A percentile compares a stretch with the other conserved stretches of the same genome.
Evolutionary conservation across 192 early-diverging fungal genomes (phyloP).

Genomic region (Jimgerdemannia flammicorona): DNA sequence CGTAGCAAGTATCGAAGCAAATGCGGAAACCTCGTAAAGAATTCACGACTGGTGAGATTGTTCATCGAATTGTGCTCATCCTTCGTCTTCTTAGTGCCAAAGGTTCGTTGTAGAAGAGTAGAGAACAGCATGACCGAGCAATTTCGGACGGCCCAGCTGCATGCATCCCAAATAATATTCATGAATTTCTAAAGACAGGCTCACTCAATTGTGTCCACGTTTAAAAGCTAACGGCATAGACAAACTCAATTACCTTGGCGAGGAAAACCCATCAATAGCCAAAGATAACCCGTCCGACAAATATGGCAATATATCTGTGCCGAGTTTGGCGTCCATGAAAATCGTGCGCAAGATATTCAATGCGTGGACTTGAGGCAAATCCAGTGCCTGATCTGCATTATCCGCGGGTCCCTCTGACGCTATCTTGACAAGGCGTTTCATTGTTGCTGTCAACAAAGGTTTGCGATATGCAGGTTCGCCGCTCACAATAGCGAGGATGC

Average conservation of each 20-base stretch:
- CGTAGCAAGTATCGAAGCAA: conserved; percentile 74
- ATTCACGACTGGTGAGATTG: conserved; percentile 81
- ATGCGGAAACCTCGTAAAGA: conserved; percentile 84
- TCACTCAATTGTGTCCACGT: neutral
- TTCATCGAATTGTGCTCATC: conserved; percentile 71
- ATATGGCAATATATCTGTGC: conserved; percentile 68
- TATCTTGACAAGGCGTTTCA: conserved; percentile 67
- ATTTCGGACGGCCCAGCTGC: conserved; percentile 89
- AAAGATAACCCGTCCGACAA: conserved; percentile 73
- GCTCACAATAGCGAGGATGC: conserved; percentile 78
- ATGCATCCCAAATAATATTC: neutral
- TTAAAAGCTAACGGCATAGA: neutral
- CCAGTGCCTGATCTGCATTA: conserved; percentile 61
- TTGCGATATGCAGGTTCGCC: conserved; percentile 58
- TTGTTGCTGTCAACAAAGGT: conserved; percentile 57
- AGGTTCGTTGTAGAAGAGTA: conserved; percentile 73
- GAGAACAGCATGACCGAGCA: conserved; percentile 92
- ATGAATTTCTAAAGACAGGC: neutral
- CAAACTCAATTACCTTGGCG: conserved; percentile 31
- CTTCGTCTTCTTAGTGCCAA: conserved; percentile 79
- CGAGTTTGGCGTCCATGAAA: conserved; percentile 79
- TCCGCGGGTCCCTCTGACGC: conserved; percentile 33
- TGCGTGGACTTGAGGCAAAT: conserved; percentile 91
- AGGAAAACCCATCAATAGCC: conserved; percentile 78
- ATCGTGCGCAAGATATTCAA: conserved; percentile 85